Conservation (phyloP, 1,139 yeast genomes). For the Kodamaea suecica region DNA sequence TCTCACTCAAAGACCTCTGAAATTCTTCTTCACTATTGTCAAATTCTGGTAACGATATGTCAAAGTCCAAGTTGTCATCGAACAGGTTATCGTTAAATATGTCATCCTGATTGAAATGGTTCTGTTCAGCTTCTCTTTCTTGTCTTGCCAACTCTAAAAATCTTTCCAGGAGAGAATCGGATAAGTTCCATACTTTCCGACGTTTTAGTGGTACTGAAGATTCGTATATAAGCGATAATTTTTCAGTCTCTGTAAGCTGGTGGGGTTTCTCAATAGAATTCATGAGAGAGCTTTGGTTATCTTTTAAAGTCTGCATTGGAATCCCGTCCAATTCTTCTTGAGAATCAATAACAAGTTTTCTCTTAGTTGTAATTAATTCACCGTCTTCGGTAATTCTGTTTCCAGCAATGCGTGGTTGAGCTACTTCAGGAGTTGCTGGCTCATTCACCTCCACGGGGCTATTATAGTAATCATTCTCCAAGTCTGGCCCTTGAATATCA, state of each 20-base stretch:
- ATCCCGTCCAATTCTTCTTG: conserved; percentile 35
- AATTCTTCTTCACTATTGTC: conserved; percentile 17
- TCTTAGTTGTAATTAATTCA: conserved; percentile 35
- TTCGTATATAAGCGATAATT: conserved; percentile 35
- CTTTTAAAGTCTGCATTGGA: conserved; percentile 33
- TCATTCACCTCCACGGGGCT: conserved; percentile 16
- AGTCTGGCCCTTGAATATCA: conserved; percentile 8
- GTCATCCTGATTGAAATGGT: conserved; percentile 14
- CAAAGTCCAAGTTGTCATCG: conserved; percentile 34
- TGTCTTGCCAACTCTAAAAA: conserved; percentile 29
- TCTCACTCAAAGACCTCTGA: conserved; percentile 8
- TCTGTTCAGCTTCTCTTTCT: conserved; percentile 21
- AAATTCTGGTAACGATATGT: conserved; percentile 39
- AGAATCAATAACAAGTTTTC: conserved; percentile 38
- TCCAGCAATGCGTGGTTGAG: conserved; percentile 14
- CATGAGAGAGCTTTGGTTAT: conserved; percentile 27
- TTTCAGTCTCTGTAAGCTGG: conserved; percentile 30
- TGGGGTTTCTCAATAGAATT: conserved; percentile 4
- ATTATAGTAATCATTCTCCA: conserved; percentile 10
- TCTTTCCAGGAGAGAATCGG: conserved; percentile 21
- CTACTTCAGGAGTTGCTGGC: conserved; percentile 17
- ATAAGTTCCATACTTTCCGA: conserved; percentile 20
- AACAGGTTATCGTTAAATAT: conserved; percentile 18
- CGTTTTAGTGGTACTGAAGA: conserved; percentile 31
- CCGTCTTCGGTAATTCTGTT: conserved; percentile 37